Evolutionary conservation across 306 rosid species (phyloP), one percentile per base, ranked within the genome.

Genomic region (Inga laurina): DNA sequence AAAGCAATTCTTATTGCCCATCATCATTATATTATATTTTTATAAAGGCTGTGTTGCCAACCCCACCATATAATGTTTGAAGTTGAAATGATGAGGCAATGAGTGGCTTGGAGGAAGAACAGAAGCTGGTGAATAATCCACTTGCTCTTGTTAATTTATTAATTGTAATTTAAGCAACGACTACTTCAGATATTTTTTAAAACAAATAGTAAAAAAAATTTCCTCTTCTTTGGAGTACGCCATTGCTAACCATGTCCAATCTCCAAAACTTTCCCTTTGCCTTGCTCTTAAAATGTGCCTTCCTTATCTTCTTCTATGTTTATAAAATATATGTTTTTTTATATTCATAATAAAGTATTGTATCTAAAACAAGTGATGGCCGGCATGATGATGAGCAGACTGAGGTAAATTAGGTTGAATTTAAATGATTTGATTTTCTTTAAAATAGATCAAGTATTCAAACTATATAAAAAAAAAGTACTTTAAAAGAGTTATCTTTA

Each of bases 221-320:
- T 30, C 70, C 9, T 12, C 70, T 64, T 13, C 41, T 64, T 64
- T 64, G 69, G 70, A 64, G 70, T 64, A 64, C 70, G 70, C 70
- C 70, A 64, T 9, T 64, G 70, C 21, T 65, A 65, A 65, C 70
- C 39, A 22, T n/a, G 34, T 65, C 35, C 13, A 32, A 65, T 32
- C 41, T 27, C 39, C 70, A 65, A 65, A 65, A 30, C 41, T 10
- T 65, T 65, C 5, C 4, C 70, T 27, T 61, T 62, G 68, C 68
- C 39, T 62, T 24, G 11, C 27, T 56, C 3, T 56, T 11, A 56
- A 3, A 19, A 54, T 2, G 10, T 7, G 30, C 64, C 64, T 57
- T 57, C 64, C 64, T 8, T 21, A n/a, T 19, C 64, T n/a, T 57
- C 64, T 57, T 64, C 8, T 64, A 30, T 61, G 34, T 61, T 24